These are phyloP conservation scores for Vaccinium myrtillus DNA, from an alignment of 148 eudicot species.

Conservation along the genomic window DNA sequence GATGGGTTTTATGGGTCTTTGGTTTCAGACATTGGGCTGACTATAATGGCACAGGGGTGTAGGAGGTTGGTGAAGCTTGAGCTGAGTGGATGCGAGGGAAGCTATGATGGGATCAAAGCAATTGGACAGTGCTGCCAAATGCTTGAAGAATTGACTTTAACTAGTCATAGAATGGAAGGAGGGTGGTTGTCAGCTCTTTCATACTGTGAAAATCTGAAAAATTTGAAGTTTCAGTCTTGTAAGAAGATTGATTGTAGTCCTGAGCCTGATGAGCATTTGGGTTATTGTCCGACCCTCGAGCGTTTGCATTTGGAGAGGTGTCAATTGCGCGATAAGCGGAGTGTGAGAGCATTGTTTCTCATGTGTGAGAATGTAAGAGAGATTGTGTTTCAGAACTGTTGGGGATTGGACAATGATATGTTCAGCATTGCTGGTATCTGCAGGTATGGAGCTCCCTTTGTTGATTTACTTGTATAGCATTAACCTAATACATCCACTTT, in stretches of 20 bases:
- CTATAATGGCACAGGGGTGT: constrained; percentile 93
- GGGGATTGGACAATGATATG: constrained; percentile 79
- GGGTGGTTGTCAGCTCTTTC: constrained; percentile 90
- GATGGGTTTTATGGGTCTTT: constrained; percentile 64
- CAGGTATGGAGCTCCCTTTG: constrained; percentile 43
- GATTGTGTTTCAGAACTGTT: constrained; percentile 62
- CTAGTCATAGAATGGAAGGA: constrained; percentile 71
- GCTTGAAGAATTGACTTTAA: constrained; percentile 79
- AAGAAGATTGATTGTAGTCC: constrained; percentile 56
- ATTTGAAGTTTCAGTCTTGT: constrained; percentile 61
- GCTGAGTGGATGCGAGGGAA: constrained; percentile 80
- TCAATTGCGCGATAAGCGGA: constrained; percentile 60
- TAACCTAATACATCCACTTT: not conserved
- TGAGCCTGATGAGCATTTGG: constrained; percentile 62
- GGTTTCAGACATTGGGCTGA: constrained; percentile 86
- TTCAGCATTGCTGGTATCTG: constrained; percentile 53
- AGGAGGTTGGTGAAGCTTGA: constrained; percentile 82
- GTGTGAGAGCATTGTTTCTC: constrained; percentile 63
- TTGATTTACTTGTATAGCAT: not conserved
- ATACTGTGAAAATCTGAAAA: constrained; percentile 77
- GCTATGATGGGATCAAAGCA: constrained; percentile 90
- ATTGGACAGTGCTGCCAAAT: constrained; percentile 90
- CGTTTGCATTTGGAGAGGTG: constrained; percentile 75
- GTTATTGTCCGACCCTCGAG: constrained; percentile 58
- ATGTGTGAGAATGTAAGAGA: constrained; percentile 61